Percentiles rank a stretch among this genome's conserved stretches.
These are phyloP conservation scores for Phanerodontia chrysosporium DNA, from an alignment of 768 basidiomycete species.

Conservation along the genomic window DNA sequence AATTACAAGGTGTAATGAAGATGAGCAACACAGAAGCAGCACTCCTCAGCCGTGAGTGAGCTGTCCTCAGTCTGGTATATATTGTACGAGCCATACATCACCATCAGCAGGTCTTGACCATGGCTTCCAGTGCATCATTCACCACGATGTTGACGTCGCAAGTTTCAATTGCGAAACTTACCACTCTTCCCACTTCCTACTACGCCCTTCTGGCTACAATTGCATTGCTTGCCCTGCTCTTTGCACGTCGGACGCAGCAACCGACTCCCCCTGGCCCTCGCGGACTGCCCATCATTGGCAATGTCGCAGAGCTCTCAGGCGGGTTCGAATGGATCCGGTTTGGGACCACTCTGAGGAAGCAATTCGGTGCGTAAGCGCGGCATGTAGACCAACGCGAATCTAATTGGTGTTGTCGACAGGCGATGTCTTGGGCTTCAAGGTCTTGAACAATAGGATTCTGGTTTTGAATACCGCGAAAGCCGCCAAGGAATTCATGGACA, in stretches of 20 bases:
- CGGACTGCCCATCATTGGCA: neutral
- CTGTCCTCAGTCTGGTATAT: too few relatives aligned
- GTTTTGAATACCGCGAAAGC: slow-evolving; percentile 25
- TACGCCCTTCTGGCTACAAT: too few relatives aligned
- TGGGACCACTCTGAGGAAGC: neutral
- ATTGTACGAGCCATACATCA: too few relatives aligned
- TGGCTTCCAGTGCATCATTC: too few relatives aligned
- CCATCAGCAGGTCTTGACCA: too few relatives aligned
- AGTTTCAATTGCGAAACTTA: too few relatives aligned
- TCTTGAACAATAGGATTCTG: slow-evolving; percentile 24
- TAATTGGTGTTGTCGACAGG: neutral
- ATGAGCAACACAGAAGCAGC: too few relatives aligned
- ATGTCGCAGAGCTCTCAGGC: neutral
- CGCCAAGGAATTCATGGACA: slow-evolving; percentile 16
- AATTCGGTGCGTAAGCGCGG: neutral
- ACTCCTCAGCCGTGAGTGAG: too few relatives aligned
- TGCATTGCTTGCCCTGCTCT: too few relatives aligned
- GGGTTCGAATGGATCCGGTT: neutral
- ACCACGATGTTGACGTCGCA: too few relatives aligned
- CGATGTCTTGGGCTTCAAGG: slow-evolving; percentile 14
- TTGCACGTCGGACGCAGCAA: neutral
- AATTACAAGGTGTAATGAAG: too few relatives aligned
- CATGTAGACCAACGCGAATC: neutral
- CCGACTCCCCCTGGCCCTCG: neutral
- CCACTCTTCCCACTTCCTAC: too few relatives aligned